Conservation (phyloP, 2,329 filamentous ascomycete species). For the Calonectria multiphialidica region DNA sequence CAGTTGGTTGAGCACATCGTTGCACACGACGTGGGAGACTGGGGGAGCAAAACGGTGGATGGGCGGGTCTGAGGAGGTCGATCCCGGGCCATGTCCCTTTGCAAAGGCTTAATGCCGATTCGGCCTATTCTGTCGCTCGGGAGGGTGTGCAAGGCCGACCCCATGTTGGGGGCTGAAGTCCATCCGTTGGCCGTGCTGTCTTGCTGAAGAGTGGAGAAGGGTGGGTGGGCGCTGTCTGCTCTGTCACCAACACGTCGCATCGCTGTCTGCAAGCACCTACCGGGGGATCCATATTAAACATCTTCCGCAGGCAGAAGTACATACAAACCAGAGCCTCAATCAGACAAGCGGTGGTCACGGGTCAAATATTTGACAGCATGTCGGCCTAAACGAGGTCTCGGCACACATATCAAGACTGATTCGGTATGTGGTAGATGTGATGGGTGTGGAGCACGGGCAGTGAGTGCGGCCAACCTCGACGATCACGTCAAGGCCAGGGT, state of each 20-base stretch:
- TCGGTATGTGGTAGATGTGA: not conserved
- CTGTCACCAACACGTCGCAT: conserved; percentile 38
- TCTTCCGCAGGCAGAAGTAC: not conserved
- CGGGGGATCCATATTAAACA: not conserved
- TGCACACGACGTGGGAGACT: conserved; percentile 4
- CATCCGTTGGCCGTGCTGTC: conserved; percentile 35
- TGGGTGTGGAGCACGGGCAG: not conserved
- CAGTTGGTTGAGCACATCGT: conserved; percentile 39
- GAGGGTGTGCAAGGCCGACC: conserved; percentile 17
- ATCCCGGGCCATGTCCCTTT: conserved; percentile 35
- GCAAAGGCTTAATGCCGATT: conserved; percentile 35
- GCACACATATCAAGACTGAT: not conserved
- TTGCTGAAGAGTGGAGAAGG: conserved; percentile 25
- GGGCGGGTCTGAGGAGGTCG: conserved; percentile 31
- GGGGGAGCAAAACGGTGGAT: conserved; percentile 30
- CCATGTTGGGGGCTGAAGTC: conserved; percentile 16
- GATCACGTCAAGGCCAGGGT: conserved; percentile 4
- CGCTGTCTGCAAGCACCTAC: conserved; percentile 23
- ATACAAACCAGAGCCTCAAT: not conserved
- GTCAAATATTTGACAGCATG: not conserved
- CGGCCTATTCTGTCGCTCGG: conserved; percentile 19
- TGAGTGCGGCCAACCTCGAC: not conserved
- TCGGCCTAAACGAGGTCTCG: not conserved
- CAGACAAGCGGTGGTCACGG: not conserved
- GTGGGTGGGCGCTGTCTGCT: conserved; percentile 26